A percentile compares a stretch with the other conserved stretches of the same genome.
These are phyloP conservation scores for Monosporozyma solicola DNA, from an alignment of 805 yeast genomes.

Conservation along the genomic window DNA sequence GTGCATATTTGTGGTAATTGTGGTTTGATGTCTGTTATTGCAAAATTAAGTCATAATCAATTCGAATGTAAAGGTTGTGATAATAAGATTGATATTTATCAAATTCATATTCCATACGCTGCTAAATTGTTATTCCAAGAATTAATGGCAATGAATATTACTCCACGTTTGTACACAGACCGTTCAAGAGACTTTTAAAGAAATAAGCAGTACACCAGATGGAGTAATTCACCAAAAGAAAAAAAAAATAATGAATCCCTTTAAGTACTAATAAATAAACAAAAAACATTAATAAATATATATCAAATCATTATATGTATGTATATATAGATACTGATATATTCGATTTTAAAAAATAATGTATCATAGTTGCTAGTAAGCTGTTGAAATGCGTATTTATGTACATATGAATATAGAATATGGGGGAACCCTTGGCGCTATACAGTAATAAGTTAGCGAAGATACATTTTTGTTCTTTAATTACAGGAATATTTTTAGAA, in stretches of 20 bases:
- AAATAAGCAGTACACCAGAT: background rate
- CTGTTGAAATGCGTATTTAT: background rate
- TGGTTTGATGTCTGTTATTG: conserved; percentile 96
- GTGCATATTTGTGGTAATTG: conserved; percentile 98
- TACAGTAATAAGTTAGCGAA: background rate
- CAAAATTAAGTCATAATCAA: conserved; percentile 94
- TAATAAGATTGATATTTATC: conserved; percentile 96
- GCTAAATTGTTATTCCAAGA: conserved; percentile 98
- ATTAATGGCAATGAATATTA: conserved; percentile 98
- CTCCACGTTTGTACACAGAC: conserved; percentile 95
- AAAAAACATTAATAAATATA: background rate
- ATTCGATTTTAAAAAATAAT: conserved; percentile 1
- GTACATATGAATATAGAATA: conserved; percentile 1
- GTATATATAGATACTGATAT: background rate
- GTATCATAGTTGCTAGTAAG: conserved; percentile 4
- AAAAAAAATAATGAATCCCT: background rate
- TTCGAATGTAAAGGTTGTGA: conserved; percentile 98
- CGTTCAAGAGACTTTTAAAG: conserved; percentile 40
- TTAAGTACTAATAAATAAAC: background rate
- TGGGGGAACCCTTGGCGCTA: background rate
- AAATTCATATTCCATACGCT: conserved; percentile 96
- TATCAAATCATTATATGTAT: background rate
- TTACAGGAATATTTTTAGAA: background rate
- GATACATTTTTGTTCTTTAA: background rate
- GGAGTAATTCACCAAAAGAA: background rate